Evolutionary conservation across 2,329 filamentous ascomycete genomes (phyloP).

Genomic region (Rutstroemia sp.): DNA sequence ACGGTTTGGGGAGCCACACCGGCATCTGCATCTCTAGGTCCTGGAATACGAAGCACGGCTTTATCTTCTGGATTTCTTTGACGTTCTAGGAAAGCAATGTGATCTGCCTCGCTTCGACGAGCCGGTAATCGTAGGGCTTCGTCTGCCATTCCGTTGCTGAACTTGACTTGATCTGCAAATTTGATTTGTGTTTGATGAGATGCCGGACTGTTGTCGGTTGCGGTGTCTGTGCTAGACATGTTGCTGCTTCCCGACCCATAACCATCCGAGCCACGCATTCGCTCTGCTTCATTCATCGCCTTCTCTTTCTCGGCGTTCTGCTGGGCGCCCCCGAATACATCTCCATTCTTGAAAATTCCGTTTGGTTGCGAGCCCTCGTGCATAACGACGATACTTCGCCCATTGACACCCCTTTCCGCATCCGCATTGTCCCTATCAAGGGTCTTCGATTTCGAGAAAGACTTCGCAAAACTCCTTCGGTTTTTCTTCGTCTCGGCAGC

Average conservation of each 20-base stretch:
- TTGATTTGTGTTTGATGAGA: slow-evolving; percentile 37
- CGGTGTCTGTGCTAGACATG: slow-evolving; percentile 12
- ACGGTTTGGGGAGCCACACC: slow-evolving; percentile 64
- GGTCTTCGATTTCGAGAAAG: slow-evolving; percentile 49
- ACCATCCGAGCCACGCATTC: background rate
- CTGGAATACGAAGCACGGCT: slow-evolving; percentile 78
- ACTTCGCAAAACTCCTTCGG: slow-evolving; percentile 56
- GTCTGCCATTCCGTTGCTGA: slow-evolving; percentile 48
- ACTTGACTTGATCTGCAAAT: slow-evolving; percentile 60
- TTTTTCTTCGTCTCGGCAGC: slow-evolving; percentile 63
- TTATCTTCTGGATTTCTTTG: slow-evolving; percentile 69
- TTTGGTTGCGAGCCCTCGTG: slow-evolving; percentile 46
- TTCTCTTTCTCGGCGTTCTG: slow-evolving; percentile 15
- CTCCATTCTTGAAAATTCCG: slow-evolving; percentile 51
- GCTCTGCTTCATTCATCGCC: slow-evolving; percentile 14
- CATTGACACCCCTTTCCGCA: slow-evolving; percentile 53
- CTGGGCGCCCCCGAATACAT: slow-evolving; percentile 29
- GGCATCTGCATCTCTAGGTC: slow-evolving; percentile 81
- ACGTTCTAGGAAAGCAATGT: slow-evolving; percentile 81
- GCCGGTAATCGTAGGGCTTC: slow-evolving; percentile 44
- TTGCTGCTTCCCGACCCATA: slow-evolving; percentile 14
- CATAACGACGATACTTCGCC: slow-evolving; percentile 59
- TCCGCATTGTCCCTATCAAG: slow-evolving; percentile 34
- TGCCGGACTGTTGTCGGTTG: slow-evolving; percentile 2
- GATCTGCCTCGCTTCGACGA: slow-evolving; percentile 58